Evolutionary conservation across 495 filamentous ascomycete genomes (phyloP), one percentile per base, ranked within the genome.

Genomic region (Gamarada debralockiae): DNA sequence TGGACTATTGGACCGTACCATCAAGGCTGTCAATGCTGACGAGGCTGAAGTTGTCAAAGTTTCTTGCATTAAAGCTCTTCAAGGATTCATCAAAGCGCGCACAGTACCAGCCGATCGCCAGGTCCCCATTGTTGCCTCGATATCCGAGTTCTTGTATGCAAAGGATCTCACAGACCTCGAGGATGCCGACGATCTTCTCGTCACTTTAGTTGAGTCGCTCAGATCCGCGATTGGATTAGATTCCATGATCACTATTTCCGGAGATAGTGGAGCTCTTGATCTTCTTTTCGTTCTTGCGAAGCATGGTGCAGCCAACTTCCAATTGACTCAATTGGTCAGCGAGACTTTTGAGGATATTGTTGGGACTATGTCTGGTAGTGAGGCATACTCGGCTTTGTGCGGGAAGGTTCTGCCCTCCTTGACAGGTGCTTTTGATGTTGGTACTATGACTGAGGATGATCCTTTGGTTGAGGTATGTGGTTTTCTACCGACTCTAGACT

Each of bases 271-370:
- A 33, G 85, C 87, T 22, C 73, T 97, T 21, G 89, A 97, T 62
- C 73, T 96, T 27, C 80, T 97, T 29, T 97, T 98, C 68, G 82
- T 83, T 34, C 78, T 98, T 57, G 93, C 89, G 36, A 90, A 85
- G 64, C 86, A 90, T 62, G 91, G 90, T 18, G 87, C 92, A 0
- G 80, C 78, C 27, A 97, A 93, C 69, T 92, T 89, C 74, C 89
- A 96, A 65, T 73, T 95, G 33, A 84, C 82, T 1, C 78, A 86
- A 71, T 75, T 95, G 17, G 85, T 96, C 14, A 86, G 80, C 50
- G 95, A 97, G 66, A 83, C 90, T 0, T 95, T 98, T 62, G 91
- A 96, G 68, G 87, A 92, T 33, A 83, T 96, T 54, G 84, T 86
- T 0, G 76, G 79, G 24, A 77, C 77, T 3, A 78, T 96, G 5